Evolutionary conservation across 2,329 filamentous ascomycete genomes (phyloP), one percentile per base, ranked within the genome.

Genomic region (Orbilia javanica): DNA sequence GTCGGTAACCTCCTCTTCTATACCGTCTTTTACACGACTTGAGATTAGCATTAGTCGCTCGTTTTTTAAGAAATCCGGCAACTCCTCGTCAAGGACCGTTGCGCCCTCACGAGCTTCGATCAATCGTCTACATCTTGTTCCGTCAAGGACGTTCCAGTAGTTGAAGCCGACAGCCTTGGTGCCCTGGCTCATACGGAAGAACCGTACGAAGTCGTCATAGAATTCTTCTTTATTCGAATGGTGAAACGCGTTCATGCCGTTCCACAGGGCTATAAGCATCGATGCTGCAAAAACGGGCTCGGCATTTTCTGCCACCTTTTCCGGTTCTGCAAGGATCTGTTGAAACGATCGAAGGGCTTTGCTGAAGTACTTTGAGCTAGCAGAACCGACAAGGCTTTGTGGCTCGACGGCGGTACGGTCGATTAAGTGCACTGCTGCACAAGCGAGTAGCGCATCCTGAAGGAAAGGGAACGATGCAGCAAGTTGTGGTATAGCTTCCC

Each of bases 211-310:
- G 36, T 72, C 74, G 8, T 78, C 67, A 31, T 72, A 78, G 64
- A 78, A 78, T 10, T 78, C 74, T 4, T 72, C 74, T 34, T 78
- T 78, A 42, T 69, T 67, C 3, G 74, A 72, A 20, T 78, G 74
- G 18, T 78, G 74, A 39, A 78, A 78, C 1, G 74, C 74, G 67
- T 48, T 67, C 74, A 78, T 78, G 52, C 74, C 74, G 53, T 78
- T 78, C 74, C 74, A 78, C 2, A 78, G n/a, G 2, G 67, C 74
- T 7, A 78, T 78, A 53, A 78, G 27, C 74, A 78, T 78, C n/a
- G 74, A 78, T 20, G 74, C 20, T 1, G 62, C 74, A 20, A 78
- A 78, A 8, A 78, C 52, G 4, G 74, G 67, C 42, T 78, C 74
- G 52, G 71, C 52, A 53, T 11, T 34, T 15, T 53, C 74, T 20